Evolutionary conservation across 768 basidiomycete species (phyloP), one percentile per base, ranked within the genome.

Genomic region (Gautieria morchelliformis): DNA sequence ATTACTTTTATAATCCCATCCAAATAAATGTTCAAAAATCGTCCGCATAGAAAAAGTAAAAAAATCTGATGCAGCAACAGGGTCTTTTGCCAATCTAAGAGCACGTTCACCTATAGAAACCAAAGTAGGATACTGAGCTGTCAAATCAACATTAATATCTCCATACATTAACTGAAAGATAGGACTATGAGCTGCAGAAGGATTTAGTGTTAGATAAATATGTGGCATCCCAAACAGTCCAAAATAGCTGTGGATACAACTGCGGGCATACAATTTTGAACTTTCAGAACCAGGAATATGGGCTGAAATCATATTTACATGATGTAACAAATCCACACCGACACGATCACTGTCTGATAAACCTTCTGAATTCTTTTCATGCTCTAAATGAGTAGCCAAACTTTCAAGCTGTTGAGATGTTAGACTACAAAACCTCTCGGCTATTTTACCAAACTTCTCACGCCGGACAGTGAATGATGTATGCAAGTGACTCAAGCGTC

Each of bases 121-220:
- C 0, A 76, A 46, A 0, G 65, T 62, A 0, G 62, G 53, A 0
- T 66, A 10, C 0, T 73, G 39, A 11, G n/a, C 68, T 55, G 40
- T 8, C 24, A 49, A 17, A 49, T 75, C 71, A 9, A 75, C 45
- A 56, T 75, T 66, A 7, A 74, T 70, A 0, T 75, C 67, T 0
- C 76, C 75, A 0, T 67, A 65, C 0, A 78, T 48, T 49, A 77
- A 68, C 35, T 70, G 68, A 1, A 79, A 67, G 3, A 78, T 1
- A 1, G 75, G 75, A 62, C 72, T 75, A 37, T 74, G 68, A 0
- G 74, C 62, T 56, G 75, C 74, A 17, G 70, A 68, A 20, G 76
- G 76, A 64, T 78, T 78, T 4, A 76, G 68, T 0, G 76, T 79
- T 1, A 79, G 53, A 58, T 67, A 79, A 30, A 78, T 73, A 22